Evolutionary conservation across 257 asterid species (phyloP).

Genomic region (Solanum virginianum): DNA sequence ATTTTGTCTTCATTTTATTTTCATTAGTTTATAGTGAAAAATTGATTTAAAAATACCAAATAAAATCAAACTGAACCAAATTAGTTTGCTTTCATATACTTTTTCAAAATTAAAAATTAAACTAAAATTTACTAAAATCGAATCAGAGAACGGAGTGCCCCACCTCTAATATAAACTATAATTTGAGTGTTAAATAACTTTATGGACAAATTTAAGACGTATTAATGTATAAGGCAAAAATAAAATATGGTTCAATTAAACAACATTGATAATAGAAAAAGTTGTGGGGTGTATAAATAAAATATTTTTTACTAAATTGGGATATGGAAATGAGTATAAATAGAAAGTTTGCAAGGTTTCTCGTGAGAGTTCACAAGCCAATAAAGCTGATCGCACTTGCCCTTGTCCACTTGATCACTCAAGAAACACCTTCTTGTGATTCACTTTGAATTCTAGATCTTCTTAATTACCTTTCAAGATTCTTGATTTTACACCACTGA

Average conservation of each 20-base stretch:
- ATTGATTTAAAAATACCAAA: rapidly evolving
- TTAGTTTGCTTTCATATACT: too few relatives aligned
- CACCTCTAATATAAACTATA: too few relatives aligned
- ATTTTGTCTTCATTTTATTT: too few relatives aligned
- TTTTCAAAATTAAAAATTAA: too few relatives aligned
- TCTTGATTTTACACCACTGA: background rate
- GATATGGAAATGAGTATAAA: slow-evolving; percentile 4
- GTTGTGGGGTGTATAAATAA: background rate
- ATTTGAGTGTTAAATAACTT: background rate
- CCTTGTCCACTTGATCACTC: background rate
- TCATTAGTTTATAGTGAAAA: too few relatives aligned
- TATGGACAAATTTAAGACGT: background rate
- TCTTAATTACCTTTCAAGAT: background rate
- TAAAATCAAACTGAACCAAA: too few relatives aligned
- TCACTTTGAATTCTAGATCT: background rate
- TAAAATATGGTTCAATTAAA: background rate
- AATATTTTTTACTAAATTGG: background rate
- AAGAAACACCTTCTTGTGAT: background rate
- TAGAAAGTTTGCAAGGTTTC: slow-evolving; percentile 30
- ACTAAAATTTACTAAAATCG: too few relatives aligned
- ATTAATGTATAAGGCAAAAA: background rate
- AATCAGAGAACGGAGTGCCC: too few relatives aligned
- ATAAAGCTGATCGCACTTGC: slow-evolving; percentile 23
- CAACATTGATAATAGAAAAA: background rate
- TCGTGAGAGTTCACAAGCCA: slow-evolving; percentile 65